phyloP scores from a whole-genome alignment of 306 rosid species.

The Medicago ruthenica region DNA sequence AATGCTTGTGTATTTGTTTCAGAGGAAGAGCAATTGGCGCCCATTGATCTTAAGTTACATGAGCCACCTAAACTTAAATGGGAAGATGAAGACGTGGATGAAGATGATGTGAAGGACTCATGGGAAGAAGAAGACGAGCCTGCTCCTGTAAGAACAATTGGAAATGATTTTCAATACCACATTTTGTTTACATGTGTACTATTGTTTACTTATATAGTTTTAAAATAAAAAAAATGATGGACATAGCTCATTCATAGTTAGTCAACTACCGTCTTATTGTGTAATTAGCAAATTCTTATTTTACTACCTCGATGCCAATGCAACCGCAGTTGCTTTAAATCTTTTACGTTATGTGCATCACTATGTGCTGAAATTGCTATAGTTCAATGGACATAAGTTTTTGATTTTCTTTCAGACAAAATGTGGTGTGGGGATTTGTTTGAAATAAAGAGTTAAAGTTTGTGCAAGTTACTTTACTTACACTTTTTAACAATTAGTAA shows the following conservation, averaged over 20 bases:
- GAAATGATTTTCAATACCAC: neutral
- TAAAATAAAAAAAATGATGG: neutral
- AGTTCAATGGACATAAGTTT: neutral
- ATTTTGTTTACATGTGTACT: conserved; percentile 1
- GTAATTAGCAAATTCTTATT: neutral
- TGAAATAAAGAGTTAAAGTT: conserved; percentile 20
- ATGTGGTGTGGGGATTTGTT: neutral
- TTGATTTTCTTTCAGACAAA: neutral
- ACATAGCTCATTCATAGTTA: neutral
- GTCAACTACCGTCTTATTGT: neutral
- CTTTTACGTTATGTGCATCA: neutral
- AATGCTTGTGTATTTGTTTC: conserved; percentile 37
- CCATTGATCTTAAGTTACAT: conserved; percentile 46
- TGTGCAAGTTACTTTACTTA: neutral
- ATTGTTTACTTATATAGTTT: neutral
- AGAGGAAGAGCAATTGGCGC: conserved; percentile 67
- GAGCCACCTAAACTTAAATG: conserved; percentile 70
- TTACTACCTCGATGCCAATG: neutral
- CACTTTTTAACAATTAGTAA: neutral
- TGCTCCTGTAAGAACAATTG: conserved; percentile 59
- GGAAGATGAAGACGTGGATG: conserved; percentile 95
- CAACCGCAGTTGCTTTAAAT: neutral
- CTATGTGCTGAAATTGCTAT: neutral
- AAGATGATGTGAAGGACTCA: conserved; percentile 82
- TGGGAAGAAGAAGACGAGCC: conserved; percentile 98